Evolutionary conservation across 2,329 filamentous ascomycete genomes (phyloP), one percentile per base, ranked within the genome.

Genomic region (Didymella lethalis): DNA sequence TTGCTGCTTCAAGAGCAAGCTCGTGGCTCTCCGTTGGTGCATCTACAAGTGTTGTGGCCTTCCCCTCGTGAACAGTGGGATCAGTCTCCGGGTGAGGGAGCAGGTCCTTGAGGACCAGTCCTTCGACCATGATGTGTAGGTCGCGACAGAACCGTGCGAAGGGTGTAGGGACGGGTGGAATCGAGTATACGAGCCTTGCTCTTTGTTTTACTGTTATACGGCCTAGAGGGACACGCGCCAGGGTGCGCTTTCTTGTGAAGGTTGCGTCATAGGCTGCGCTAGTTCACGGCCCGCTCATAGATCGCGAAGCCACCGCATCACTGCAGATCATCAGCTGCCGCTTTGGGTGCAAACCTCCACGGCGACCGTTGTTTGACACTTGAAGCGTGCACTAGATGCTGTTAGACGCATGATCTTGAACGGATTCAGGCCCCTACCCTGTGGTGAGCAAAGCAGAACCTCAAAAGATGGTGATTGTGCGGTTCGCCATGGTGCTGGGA

Each of bases 1-100:
- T 71, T 11, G 72, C 69, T 32, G 72, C 68, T 32, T 73, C 73
- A 60, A 78, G 69, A 16, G 81, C 81, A 52, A 83, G 73, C 7
- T 78, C 78, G 74, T 83, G 81, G 67, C 80, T 82, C 28, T 75
- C 75, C 6, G 80, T 83, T 11, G 81, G 77, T 45, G 77, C 67
- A 50, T 83, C 77, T 20, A 67, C 66, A 48, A 82, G 54, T 7
- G 77, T 74, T 48, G 65, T 64, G 3, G 70, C 58, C 29, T 64
- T 70, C 11, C 68, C 71, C 45, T 74, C 66, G 28, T 70, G 64
- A 11, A 69, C 62, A 12, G 65, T 68, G 32, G 73, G 70, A 40
- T 74, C 71, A 7, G 69, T 71, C 36, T 74, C 72, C 29, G 75
- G 75, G 10, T 76, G 60, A 25, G 75, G 72, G 16, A 78, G 61